Evolutionary conservation across 768 basidiomycete genomes (phyloP), one percentile per base, ranked within the genome.

Genomic region (Cystobasidium ongulense): DNA sequence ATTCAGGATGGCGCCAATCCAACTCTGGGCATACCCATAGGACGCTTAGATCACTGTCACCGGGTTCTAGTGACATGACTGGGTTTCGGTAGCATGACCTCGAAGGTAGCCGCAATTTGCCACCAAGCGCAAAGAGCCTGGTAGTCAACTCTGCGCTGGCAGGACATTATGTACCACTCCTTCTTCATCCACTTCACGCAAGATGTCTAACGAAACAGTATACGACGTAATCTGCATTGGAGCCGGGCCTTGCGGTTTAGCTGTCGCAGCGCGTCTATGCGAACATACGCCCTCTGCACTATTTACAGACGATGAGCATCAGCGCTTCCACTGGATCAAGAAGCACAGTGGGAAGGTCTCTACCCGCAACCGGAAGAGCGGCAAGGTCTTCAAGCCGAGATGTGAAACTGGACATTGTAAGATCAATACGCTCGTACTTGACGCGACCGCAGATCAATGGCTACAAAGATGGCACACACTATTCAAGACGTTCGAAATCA

Each of bases 221-320:
- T 36, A 46, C 21, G 74, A 77, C n/a, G 66, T 79, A 43, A 0
- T 78, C 66, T 65, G 77, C 64, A 72, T 78, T 39, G 79, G 79
- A 41, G 77, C 73, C 0, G 79, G 79, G 0, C 79, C 79, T 21
- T 76, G 78, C 53, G 74, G 73, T 3, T 75, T 80, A n/a, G 79
- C 78, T 1, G 50, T 75, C 33, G 75, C 77, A 2, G 73, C 77
- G 0, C 72, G 78, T 3, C 68, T 80, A 0, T 63, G 63, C 52
- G 79, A 80, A 39, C 67, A 59, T 0, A 75, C 73, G 0, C 79
- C 79, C 0, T 76, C 75, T 1, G 76, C 78, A 0, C 74, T 80
- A 15, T 80, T 78, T 67, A 76, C 76, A 7, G 78, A 80, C 41
- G 72, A 77, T 17, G 79, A 80, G 73, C 79, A 80, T 72, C 75